Conservation (phyloP, 2,329 filamentous ascomycete genomes). For the Chalara sp. region DNA sequence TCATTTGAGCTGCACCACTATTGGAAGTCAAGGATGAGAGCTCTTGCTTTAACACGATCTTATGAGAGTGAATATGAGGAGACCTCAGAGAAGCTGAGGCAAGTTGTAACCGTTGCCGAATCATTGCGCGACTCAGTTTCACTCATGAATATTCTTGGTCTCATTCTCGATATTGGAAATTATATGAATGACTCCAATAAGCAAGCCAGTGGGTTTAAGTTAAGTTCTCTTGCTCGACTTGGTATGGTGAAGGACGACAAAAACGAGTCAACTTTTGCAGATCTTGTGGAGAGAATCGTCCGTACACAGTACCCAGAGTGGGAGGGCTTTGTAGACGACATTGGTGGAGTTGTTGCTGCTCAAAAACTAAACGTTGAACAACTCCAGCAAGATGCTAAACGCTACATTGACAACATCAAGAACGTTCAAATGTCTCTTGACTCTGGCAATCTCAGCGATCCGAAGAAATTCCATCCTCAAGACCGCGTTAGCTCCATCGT, state of each 20-base stretch:
- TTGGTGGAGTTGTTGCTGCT: slow-evolving; percentile 65
- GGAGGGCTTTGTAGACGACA: slow-evolving; percentile 83
- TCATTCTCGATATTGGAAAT: slow-evolving; percentile 97
- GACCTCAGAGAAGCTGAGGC: slow-evolving; percentile 74
- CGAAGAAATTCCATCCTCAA: slow-evolving; percentile 96
- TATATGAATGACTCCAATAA: slow-evolving; percentile 99
- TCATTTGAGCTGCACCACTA: slow-evolving; percentile 95
- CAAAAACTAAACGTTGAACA: slow-evolving; percentile 96
- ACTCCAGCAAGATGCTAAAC: slow-evolving; percentile 77
- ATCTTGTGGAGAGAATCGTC: slow-evolving; percentile 93
- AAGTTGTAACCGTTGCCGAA: slow-evolving; percentile 84
- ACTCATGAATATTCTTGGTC: slow-evolving; percentile 89
- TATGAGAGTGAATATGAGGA: slow-evolving; percentile 90
- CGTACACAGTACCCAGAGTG: slow-evolving; percentile 94
- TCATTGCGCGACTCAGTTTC: slow-evolving; percentile 85
- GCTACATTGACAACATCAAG: slow-evolving; percentile 90
- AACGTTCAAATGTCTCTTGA: slow-evolving; percentile 91
- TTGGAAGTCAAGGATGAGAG: slow-evolving; percentile 96
- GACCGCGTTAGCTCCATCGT: slow-evolving; percentile 90
- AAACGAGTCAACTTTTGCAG: slow-evolving; percentile 93
- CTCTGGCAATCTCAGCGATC: slow-evolving; percentile 87
- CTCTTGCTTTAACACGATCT: slow-evolving; percentile 73
- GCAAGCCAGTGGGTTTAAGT: slow-evolving; percentile 95
- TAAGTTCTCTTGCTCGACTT: slow-evolving; percentile 84
- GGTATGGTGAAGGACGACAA: slow-evolving; percentile 99